phyloP scores from a whole-genome alignment of 257 asterid species.

The Ilex aquifolium region DNA sequence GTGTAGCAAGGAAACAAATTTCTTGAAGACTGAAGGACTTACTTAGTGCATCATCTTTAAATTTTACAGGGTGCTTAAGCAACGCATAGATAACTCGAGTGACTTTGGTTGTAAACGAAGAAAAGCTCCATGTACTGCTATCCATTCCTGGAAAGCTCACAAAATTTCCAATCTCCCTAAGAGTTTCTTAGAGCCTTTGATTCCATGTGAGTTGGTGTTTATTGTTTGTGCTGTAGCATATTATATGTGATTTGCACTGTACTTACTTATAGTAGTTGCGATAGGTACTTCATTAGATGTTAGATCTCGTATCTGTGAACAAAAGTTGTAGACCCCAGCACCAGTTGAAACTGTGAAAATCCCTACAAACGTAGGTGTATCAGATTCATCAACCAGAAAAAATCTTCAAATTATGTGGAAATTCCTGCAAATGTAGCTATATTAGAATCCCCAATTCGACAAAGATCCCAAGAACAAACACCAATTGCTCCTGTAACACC shows the following conservation, averaged over 20 bases:
- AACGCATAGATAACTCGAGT: conserved; percentile 41
- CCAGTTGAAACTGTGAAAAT: conserved; percentile 15
- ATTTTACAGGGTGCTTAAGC: conserved; percentile 38
- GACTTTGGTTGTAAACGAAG: conserved; percentile 44
- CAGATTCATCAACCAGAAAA: conserved; percentile 13
- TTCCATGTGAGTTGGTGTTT: conserved; percentile 45
- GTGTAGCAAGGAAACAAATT: no score
- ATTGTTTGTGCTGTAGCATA: conserved; percentile 6
- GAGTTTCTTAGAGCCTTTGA: conserved; percentile 55
- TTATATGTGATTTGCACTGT: conserved; percentile 5
- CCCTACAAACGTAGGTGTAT: conserved; percentile 10
- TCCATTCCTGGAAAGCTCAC: conserved; percentile 45
- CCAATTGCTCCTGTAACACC: conserved; percentile 70
- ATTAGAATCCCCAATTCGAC: conserved; percentile 13
- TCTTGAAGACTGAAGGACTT: background rate
- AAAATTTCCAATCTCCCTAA: conserved; percentile 34
- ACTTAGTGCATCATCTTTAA: conserved; percentile 1
- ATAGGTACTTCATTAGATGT: conserved; percentile 41
- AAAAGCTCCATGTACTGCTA: conserved; percentile 34
- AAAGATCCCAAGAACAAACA: conserved; percentile 28
- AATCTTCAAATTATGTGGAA: conserved; percentile 1
- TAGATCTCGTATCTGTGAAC: conserved; percentile 17
- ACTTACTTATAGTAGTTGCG: conserved; percentile 9
- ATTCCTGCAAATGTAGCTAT: conserved; percentile 4
- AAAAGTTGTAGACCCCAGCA: conserved; percentile 12